Percentiles rank a stretch among this genome's conserved stretches.
phyloP scores from a whole-genome alignment of 2,329 filamentous ascomycete species.

The Penicillium brevicompactum region DNA sequence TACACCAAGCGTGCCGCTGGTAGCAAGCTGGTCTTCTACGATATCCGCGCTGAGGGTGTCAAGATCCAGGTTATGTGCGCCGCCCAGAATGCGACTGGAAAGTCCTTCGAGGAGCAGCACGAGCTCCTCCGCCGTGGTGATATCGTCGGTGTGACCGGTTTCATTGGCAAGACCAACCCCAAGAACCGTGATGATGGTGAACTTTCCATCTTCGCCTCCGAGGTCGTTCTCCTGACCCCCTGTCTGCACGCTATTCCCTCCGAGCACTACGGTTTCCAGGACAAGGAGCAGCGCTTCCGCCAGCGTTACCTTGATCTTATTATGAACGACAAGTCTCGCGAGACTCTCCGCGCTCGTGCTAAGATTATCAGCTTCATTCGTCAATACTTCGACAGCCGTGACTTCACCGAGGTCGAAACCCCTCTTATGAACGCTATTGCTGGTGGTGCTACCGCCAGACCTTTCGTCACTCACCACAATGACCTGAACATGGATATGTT shows the following conservation, averaged over 20 bases:
- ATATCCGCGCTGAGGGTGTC: slow-evolving; percentile 72
- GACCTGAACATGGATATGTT: slow-evolving; percentile 93
- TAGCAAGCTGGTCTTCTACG: slow-evolving; percentile 88
- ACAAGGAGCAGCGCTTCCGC: slow-evolving; percentile 89
- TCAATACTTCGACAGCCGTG: slow-evolving; percentile 80
- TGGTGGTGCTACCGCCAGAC: slow-evolving; percentile 91
- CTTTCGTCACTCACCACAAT: slow-evolving; percentile 95
- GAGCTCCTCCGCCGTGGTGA: slow-evolving; percentile 87
- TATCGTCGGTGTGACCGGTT: slow-evolving; percentile 85
- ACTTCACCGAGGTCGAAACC: slow-evolving; percentile 94
- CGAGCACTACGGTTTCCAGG: slow-evolving; percentile 93
- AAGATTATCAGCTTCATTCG: slow-evolving; percentile 90
- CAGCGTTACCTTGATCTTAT: slow-evolving; percentile 94
- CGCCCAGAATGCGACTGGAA: slow-evolving; percentile 72
- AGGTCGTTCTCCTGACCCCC: slow-evolving; percentile 83
- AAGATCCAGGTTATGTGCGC: slow-evolving; percentile 93
- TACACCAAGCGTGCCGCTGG: slow-evolving; percentile 84
- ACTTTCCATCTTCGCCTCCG: slow-evolving; percentile 87
- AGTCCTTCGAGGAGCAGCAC: slow-evolving; percentile 83
- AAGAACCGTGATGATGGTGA: slow-evolving; percentile 89
- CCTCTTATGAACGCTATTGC: slow-evolving; percentile 97
- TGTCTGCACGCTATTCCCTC: slow-evolving; percentile 84
- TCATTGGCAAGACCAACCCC: slow-evolving; percentile 80
- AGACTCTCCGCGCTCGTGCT: slow-evolving; percentile 81
- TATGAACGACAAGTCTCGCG: slow-evolving; percentile 86